These are phyloP conservation scores for Backusella mclennaniae DNA, from an alignment of 192 early-diverging fungal species.

Conservation along the genomic window DNA sequence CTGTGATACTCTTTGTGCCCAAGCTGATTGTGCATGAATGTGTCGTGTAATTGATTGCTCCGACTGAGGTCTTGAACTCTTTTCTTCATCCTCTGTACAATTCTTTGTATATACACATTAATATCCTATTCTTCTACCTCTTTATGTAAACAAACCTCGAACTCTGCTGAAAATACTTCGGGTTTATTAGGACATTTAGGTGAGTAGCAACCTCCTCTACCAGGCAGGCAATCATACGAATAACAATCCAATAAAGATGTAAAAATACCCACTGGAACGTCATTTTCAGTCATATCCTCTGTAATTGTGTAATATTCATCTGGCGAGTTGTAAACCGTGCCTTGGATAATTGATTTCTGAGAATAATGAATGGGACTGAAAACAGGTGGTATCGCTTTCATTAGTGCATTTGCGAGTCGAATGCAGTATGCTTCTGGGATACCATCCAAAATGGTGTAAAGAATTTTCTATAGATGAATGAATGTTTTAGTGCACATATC, in stretches of 20 bases:
- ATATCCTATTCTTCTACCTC: neutral
- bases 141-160: neutral
- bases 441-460: constrained; percentile 1
- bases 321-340: constrained; percentile 25
- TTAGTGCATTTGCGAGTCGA: constrained; percentile 19
- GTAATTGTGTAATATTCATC: constrained; percentile 32
- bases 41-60: neutral
- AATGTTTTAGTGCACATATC: neutral
- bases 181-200: constrained; percentile 28
- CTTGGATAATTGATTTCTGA: constrained; percentile 25
- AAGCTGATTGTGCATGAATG: constrained; percentile 37
- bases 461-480: neutral
- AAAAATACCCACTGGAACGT: constrained; percentile 80
- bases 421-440: constrained; percentile 22
- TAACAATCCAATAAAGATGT: constrained; percentile 88
- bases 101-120: neutral
- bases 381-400: constrained; percentile 15
- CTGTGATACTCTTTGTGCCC: constrained; percentile 75
- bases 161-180: neutral
- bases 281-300: constrained; percentile 34
- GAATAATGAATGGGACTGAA: constrained; percentile 29
- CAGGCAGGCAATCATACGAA: constrained; percentile 14
- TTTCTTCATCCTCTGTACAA: neutral
- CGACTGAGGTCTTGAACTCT: neutral
- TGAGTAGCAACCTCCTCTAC: constrained; percentile 26